Base-by-base conservation (phyloP, 371 early-diverging fungal species). In the Umbelopsis sp. region DNA sequence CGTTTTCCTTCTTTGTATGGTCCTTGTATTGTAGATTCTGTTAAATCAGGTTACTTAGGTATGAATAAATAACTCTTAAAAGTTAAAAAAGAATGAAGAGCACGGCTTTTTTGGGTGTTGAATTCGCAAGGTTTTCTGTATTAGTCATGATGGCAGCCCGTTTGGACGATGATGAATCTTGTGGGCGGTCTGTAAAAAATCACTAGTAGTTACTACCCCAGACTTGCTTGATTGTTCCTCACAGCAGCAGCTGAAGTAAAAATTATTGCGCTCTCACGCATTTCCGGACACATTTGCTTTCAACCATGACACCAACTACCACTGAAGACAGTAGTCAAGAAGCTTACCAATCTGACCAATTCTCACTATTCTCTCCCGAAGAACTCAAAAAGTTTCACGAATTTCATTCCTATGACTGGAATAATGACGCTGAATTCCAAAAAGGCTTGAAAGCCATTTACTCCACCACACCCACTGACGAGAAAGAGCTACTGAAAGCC, bases 341-440 rank as follows among this genome's bases (percentile, higher is more conserved):
- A 18, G 57, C 57, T 35, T 57, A 57, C 35, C 18, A 57, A 16
- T 57, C 57, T 11, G 57, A 57, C 6, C 29, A 57, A 7, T 57
- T 57, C 29, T 57, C 57, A 16, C 35, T 57, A 18, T 57, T 57
- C 12, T 16, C 57, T 11, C 57, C 57, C 29, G 37, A 57, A 29
- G 35, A 57, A 18, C n/a, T 57, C 11, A 11, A 57, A 29, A 24
- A 35, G 14, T 57, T 74, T 35, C 78, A 77, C 51, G 69, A 71
- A 11, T 83, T 83, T 66, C 76, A 83, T 32, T 51, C 69, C 7
- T 79, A 87, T 63, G 72, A 73, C 44, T 87, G 86, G 83, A 69
- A 81, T 20, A 46, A 73, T 0, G 87, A 87, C 69, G 66, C 69
- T 4, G 73, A 77, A 14, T 87, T 87, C 67, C 80, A 83, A 68